These are phyloP conservation scores for Verticillium longisporum DNA, from an alignment of 2,329 filamentous ascomycete genomes.

Conservation along the genomic window DNA sequence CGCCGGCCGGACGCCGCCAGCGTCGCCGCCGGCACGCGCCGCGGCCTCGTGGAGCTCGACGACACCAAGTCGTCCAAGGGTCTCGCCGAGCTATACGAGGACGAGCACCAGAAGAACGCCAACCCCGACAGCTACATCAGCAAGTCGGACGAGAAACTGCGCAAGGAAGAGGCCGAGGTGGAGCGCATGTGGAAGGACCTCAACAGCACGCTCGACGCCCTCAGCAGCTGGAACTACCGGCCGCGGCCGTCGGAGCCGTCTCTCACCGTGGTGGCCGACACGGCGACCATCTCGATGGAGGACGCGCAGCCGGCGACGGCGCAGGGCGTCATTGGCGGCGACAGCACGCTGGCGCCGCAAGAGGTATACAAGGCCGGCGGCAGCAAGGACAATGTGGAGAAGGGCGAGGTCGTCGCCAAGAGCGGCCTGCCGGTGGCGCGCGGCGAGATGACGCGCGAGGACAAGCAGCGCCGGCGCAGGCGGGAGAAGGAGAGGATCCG, in stretches of 20 bases:
- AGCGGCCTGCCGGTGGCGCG: conserved; percentile 69
- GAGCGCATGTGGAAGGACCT: conserved; percentile 77
- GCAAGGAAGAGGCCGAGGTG: conserved; percentile 77
- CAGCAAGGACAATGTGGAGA: conserved; percentile 54
- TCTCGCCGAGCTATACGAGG: conserved; percentile 89
- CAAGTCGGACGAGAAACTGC: conserved; percentile 73
- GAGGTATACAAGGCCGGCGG: conserved; percentile 85
- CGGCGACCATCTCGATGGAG: conserved; percentile 90
- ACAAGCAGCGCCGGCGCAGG: conserved; percentile 69
- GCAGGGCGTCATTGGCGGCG: conserved; percentile 60
- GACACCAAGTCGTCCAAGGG: conserved; percentile 83
- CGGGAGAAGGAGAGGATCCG: conserved; percentile 80
- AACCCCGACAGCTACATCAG: conserved; percentile 77
- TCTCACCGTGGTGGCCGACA: conserved; percentile 82
- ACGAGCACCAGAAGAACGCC: conserved; percentile 73
- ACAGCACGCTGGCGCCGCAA: conserved; percentile 82
- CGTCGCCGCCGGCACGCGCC: conserved; percentile 52
- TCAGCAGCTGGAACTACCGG: conserved; percentile 93
- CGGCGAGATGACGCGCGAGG: conserved; percentile 83
- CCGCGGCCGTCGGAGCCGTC: conserved; percentile 77
- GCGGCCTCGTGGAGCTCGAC: conserved; percentile 73
- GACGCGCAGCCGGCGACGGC: conserved; percentile 84
- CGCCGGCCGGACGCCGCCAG: conserved; percentile 70
- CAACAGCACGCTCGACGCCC: conserved; percentile 72
- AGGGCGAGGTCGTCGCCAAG: conserved; percentile 70